Base-by-base conservation (phyloP, 257 asterid genomes). In the Cruciata laevipes region DNA sequence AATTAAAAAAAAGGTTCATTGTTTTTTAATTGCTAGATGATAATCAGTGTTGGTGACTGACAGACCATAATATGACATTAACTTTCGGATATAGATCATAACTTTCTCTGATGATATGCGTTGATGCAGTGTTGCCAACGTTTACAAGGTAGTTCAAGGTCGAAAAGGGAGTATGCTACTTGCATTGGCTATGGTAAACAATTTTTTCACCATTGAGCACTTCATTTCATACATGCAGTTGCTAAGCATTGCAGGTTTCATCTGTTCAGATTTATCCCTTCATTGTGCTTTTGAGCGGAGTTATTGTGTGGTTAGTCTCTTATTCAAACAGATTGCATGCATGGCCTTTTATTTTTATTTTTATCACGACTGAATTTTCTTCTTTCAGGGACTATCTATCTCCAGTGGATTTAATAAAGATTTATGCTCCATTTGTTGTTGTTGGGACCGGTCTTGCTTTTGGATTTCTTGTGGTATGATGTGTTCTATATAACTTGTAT, bases 381-480 rank as follows among this genome's bases (percentile, higher is more conserved):
- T 59, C 60, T 14, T 81, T 75, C 85, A 90, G 98, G 98, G 81
- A 85, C 79, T 83, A 87, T 77, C 72, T 93, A 74, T 93, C 98
- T 75, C 95, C 98, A 58, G 74, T 80, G 69, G 87, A 88, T 78
- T 69, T 93, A 72, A 83, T 89, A 65, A 77, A 72, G 51, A 84
- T 71, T 60, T 88, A 90, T 68, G 96, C 97, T 0, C 94, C 89
- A 77, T 71, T 86, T 53, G 66, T 88, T 57, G 67, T 93, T 32
- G 33, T 90, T 75, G 92, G 98, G 65, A 85, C 85, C 71, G 98
- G 98, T 33, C 88, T 93, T 78, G 88, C 98, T 42, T 93, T 93
- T 40, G 97, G 97, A 55, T 93, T 93, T 80, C 97, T 92, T 58
- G 98, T 92, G 98, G 98, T 91, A 82, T 71, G 85, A 69, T 73